phyloP scores from a whole-genome alignment of 2,329 filamentous ascomycete species.

The Diaporthe australafricana region DNA sequence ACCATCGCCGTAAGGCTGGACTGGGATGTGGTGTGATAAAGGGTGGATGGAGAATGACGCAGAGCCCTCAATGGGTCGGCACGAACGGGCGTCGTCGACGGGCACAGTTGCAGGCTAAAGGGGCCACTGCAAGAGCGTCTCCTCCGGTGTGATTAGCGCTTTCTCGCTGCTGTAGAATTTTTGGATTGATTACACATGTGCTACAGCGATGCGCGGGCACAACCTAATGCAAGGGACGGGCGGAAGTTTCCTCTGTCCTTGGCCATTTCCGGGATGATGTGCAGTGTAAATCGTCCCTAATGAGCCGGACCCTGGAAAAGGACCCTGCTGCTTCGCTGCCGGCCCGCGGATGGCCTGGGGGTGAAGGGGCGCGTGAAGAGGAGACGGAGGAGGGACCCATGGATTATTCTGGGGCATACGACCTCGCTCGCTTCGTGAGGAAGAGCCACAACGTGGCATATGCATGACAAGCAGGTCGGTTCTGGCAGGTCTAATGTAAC shows the following conservation, averaged over 20 bases:
- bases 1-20: conserved; percentile 27
- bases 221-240: conserved; percentile 37
- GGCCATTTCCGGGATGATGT: conserved; percentile 33
- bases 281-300: conserved; percentile 25
- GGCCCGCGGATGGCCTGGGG: conserved; percentile 1
- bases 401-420: conserved; percentile 12
- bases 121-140: not conserved
- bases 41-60: conserved; percentile 1
- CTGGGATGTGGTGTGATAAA: conserved; percentile 25
- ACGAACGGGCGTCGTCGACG: not conserved
- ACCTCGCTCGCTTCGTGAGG: conserved; percentile 13
- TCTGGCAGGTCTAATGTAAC: conserved; percentile 11
- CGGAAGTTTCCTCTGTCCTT: conserved; percentile 16
- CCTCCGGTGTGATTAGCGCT: not conserved
- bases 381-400: conserved; percentile 21
- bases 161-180: not conserved
- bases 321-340: conserved; percentile 10
- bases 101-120: not conserved
- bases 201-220: conserved; percentile 24
- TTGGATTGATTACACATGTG: conserved; percentile 20
- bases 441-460: conserved; percentile 1
- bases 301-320: conserved; percentile 7
- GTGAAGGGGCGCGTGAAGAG: not conserved
- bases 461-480: not conserved
- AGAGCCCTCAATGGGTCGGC: not conserved